Base-by-base conservation (phyloP, 78 protist species). In the slime mould (Dictyostelium discoideum) region DNA sequence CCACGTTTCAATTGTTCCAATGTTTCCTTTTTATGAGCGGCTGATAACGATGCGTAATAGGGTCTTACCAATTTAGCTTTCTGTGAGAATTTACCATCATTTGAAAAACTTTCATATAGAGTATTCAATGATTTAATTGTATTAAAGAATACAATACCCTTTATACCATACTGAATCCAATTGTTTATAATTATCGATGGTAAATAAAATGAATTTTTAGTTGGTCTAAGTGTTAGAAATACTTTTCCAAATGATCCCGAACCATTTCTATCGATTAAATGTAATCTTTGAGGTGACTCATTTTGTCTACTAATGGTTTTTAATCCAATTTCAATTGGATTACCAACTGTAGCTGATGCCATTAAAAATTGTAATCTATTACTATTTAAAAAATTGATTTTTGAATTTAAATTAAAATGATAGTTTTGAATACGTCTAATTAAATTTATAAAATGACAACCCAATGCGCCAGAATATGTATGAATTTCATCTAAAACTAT, bases 301-400 rank as follows among this genome's bases (percentile, higher is more conserved):
- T 39, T 16, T 44, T 82, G 60, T 50, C 87, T 76, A 40, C 92
- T 76, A 18, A 87, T 79, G 0, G 87, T 50, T 60, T 84, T 93
- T 32, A 57, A 16, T 14, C 84, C 86, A 63, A 84, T 76, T 63
- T 93, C 85, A 39, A 22, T 85, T 9, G 96, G 94, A 42, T 93
- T 93, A 37, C 94, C 95, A 69, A 86, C 85, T 4, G 97, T 95
- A 10, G 97, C 97, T 8, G 97, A 84, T 42, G 97, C 97, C 73
- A 95, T 26, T 42, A 95, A 13, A 60, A 69, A 95, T 84, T 95
- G 97, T 42, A 95, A 22, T 60, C 46, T 24, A 37, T 48, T n/a
- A n/a, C n/a, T n/a, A n/a, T n/a, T n/a, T n/a, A n/a, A n/a, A n/a
- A n/a, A n/a, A n/a, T n/a, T n/a, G n/a, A n/a, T n/a, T n/a, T n/a